A percentile compares a stretch with the other conserved stretches of the same genome.
These are phyloP conservation scores for Chimonanthus praecox DNA, from an alignment of 164 flowering plant species.

Conservation along the genomic window DNA sequence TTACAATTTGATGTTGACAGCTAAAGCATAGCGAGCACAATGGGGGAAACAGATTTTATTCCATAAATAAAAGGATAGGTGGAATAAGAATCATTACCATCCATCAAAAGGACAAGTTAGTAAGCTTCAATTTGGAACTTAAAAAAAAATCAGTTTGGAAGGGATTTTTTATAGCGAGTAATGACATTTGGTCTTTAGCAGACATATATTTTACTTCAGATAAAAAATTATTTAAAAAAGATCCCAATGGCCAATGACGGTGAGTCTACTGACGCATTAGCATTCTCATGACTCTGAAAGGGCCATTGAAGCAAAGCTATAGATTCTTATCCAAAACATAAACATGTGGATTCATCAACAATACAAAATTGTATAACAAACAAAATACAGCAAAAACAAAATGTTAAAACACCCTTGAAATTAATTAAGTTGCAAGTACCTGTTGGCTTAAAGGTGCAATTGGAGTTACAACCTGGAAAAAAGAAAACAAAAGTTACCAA, in stretches of 20 bases:
- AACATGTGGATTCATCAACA: background rate
- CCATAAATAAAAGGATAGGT: background rate
- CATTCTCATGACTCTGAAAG: background rate
- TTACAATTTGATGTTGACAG: background rate
- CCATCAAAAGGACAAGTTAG: no score
- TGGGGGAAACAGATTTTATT: background rate
- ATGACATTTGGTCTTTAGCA: no score
- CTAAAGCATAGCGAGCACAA: background rate
- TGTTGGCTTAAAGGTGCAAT: conserved; percentile 97
- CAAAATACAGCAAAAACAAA: background rate
- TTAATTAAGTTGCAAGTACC: conserved; percentile 33
- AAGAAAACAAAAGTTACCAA: background rate
- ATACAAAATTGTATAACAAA: background rate
- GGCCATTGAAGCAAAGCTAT: no score
- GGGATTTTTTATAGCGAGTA: no score
- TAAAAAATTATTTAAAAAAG: no score
- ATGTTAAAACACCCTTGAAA: background rate
- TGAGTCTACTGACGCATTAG: background rate
- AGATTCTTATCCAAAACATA: background rate
- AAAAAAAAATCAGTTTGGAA: no score
- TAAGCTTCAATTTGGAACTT: no score
- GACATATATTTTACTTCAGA: no score
- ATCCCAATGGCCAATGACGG: no score
- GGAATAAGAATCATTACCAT: background rate
- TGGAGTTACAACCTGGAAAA: conserved; percentile 87